Evolutionary conservation across 2,329 filamentous ascomycete species (phyloP).

Genomic region (Elsinoe necatrix): DNA sequence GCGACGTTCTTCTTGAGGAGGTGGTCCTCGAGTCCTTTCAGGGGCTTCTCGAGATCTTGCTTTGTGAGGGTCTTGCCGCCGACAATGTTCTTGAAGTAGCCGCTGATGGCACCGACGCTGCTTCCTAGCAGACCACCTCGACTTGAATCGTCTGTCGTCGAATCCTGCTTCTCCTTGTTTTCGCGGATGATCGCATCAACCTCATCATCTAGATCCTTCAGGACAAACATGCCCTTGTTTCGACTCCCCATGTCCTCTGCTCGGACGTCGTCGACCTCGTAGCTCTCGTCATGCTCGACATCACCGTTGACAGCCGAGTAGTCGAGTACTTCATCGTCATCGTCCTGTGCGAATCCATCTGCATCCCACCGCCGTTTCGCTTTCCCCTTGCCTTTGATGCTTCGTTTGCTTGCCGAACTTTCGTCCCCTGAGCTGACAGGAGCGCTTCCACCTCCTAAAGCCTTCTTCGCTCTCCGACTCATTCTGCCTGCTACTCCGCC

Average conservation of each 20-base stretch:
- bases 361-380: conserved; percentile 89
- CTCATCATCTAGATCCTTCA: conserved; percentile 89
- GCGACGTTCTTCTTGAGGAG: conserved; percentile 93
- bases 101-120: conserved; percentile 72
- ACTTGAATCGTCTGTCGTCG: conserved; percentile 34
- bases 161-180: conserved; percentile 59
- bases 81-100: conserved; percentile 88
- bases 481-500: conserved; percentile 65
- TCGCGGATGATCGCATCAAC: conserved; percentile 80
- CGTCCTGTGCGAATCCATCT: conserved; percentile 76
- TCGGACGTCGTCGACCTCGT: conserved; percentile 64
- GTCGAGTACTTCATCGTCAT: conserved; percentile 70
- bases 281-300: conserved; percentile 47
- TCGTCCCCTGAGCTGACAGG: conserved; percentile 80
- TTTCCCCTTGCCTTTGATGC: conserved; percentile 52
- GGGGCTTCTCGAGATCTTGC: conserved; percentile 79
- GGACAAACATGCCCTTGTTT: conserved; percentile 86
- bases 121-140: conserved; percentile 64
- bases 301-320: conserved; percentile 61
- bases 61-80: conserved; percentile 88
- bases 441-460: conserved; percentile 45
- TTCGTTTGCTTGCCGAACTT: conserved; percentile 42
- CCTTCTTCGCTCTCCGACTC: conserved; percentile 70
- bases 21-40: conserved; percentile 95
- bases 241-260: conserved; percentile 75